Percentiles rank a stretch among this genome's conserved stretches.
Evolutionary conservation across 768 basidiomycete species (phyloP).

Genomic region (Tylopilus balloui): DNA sequence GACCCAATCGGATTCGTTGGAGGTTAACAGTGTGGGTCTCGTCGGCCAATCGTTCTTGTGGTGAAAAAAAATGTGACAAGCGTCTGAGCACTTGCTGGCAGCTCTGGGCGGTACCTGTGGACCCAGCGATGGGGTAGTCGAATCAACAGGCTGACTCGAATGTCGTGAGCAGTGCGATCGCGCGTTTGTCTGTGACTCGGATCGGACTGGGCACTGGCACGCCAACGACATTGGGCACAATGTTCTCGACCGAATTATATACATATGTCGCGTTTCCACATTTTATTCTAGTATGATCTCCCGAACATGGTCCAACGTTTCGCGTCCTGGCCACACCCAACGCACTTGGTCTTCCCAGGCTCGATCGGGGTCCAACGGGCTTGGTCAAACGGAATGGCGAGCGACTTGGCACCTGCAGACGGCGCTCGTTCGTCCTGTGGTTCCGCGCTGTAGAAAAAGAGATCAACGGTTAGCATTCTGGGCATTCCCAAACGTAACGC

Average conservation of each 20-base stretch:
- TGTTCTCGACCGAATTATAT: conserved; percentile 1
- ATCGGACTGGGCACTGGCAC: too few relatives aligned
- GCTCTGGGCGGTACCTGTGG: too few relatives aligned
- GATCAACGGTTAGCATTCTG: not conserved
- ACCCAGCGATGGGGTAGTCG: too few relatives aligned
- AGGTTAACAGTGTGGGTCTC: too few relatives aligned
- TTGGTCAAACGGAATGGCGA: conserved; percentile 96
- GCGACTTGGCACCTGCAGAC: conserved; percentile 94
- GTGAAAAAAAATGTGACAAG: too few relatives aligned
- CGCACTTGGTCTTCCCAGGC: conserved; percentile 83
- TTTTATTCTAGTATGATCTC: conserved; percentile 63
- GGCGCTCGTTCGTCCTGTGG: conserved; percentile 93
- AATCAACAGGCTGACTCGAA: too few relatives aligned
- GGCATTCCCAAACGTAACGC: not conserved
- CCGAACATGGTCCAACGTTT: conserved; percentile 99
- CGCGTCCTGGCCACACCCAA: conserved; percentile 80
- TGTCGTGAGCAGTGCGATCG: too few relatives aligned
- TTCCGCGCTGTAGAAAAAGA: conserved; percentile 53
- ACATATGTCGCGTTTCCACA: not conserved
- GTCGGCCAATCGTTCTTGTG: too few relatives aligned
- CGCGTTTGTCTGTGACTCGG: too few relatives aligned
- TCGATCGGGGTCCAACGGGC: conserved; percentile 74
- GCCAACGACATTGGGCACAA: too few relatives aligned
- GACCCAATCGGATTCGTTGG: too few relatives aligned
- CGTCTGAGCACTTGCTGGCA: too few relatives aligned